phyloP scores from a whole-genome alignment of 352 stramenopile species.

The Elongisporangium undulatum region DNA sequence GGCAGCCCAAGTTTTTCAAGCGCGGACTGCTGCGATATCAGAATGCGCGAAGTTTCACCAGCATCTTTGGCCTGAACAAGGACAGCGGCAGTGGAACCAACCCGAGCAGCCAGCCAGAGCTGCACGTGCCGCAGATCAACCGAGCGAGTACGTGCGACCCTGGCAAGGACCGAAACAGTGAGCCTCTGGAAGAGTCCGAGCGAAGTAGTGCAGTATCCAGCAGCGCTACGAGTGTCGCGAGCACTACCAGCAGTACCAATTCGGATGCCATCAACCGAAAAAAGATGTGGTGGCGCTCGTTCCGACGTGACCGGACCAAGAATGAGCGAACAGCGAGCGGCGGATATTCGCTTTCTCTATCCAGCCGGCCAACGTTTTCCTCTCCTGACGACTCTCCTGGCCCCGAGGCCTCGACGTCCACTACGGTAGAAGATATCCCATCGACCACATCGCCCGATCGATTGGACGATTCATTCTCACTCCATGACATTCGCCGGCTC shows the following conservation, averaged over 20 bases:
- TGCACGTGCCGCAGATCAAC: conserved; percentile 30
- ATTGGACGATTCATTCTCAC: conserved; percentile 55
- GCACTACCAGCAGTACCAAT: conserved; percentile 20
- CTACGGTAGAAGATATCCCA: conserved; percentile 9
- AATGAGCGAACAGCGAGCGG: conserved; percentile 62
- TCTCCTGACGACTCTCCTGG: not conserved
- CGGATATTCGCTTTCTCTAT: conserved; percentile 51
- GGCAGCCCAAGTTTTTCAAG: conserved; percentile 78
- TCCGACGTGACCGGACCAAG: conserved; percentile 52
- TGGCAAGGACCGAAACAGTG: conserved; percentile 15
- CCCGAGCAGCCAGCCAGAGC: conserved; percentile 31
- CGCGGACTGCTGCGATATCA: conserved; percentile 63
- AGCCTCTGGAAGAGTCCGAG: conserved; percentile 18
- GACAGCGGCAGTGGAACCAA: conserved; percentile 19
- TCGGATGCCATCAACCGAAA: conserved; percentile 51
- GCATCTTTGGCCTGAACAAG: conserved; percentile 46
- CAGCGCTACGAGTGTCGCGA: conserved; percentile 11
- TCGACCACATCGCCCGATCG: conserved; percentile 18
- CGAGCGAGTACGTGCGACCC: conserved; percentile 21
- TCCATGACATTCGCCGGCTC: conserved; percentile 54
- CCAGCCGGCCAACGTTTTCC: conserved; percentile 25
- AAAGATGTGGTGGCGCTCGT: conserved; percentile 68
- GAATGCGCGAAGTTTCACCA: conserved; percentile 64
- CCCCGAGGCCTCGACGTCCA: not conserved
- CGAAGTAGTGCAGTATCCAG: conserved; percentile 11